Evolutionary conservation across 2,329 filamentous ascomycete species (phyloP), one percentile per base, ranked within the genome.

Genomic region (Curvularia spicifera): DNA sequence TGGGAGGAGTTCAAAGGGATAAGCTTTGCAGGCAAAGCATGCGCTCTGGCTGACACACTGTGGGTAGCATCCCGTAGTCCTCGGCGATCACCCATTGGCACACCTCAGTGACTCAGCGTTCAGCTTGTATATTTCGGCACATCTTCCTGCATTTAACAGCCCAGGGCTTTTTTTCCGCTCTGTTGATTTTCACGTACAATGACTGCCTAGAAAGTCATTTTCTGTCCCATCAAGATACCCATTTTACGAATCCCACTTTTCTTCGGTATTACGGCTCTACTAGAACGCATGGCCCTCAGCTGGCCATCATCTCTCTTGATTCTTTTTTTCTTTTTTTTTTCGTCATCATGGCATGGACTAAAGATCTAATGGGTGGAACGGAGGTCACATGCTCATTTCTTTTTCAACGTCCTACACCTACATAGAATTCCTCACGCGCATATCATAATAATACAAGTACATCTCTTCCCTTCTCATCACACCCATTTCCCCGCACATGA

Each of bases 1-100:
- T 61, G 57, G 60, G 9, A 54, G 53, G 42, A 51, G 47, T 49
- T 53, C 60, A 28, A 57, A 49, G 49, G 31, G 45, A 56, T 65
- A 54, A 45, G 46, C 49, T 52, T 51, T 52, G 46, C 39, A 37
- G 48, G 48, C 46, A 53, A 56, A 47, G 56, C 56, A 54, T 44
- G 51, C 37, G 20, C 60, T 44, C 49, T 48, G 42, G 37, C 57
- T 57, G 44, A 57, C 47, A 37, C 22, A 31, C 43, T 51, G 28
- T 42, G 60, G 40, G 57, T 47, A 62, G 56, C 58, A 39, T 35
- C 35, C 20, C 31, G 40, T 29, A 31, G 40, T 39, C 45, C 40
- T 43, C 39, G 42, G 33, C 39, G 18, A 50, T 50, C 26, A 29
- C 26, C 51, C 45, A 28, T 40, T n/a, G 26, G 24, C 40, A 39